Conservation (phyloP, 352 stramenopile genomes). For the Pythium sp. region DNA sequence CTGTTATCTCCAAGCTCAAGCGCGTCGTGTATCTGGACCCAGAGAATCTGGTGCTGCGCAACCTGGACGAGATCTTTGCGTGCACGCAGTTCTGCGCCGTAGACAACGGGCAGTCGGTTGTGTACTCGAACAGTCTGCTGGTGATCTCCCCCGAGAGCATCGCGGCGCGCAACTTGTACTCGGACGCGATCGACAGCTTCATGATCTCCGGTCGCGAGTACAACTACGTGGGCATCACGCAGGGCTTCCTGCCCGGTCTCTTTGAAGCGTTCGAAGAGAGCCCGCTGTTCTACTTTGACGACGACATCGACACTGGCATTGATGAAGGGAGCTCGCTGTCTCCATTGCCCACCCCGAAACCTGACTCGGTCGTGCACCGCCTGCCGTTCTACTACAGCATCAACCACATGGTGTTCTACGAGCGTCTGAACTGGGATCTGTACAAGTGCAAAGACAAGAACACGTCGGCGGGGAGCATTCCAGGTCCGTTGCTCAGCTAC, state of each 20-base stretch:
- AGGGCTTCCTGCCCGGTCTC: constrained; percentile 74
- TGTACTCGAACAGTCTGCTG: constrained; percentile 81
- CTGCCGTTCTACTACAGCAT: constrained; percentile 86
- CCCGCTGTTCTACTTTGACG: constrained; percentile 63
- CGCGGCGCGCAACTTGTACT: constrained; percentile 70
- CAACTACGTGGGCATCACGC: constrained; percentile 81
- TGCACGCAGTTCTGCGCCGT: constrained; percentile 78
- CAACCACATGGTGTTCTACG: constrained; percentile 89
- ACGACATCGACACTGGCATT: constrained; percentile 31
- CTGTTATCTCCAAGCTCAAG: constrained; percentile 55
- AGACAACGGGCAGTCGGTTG: constrained; percentile 77
- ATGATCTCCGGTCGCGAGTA: constrained; percentile 81
- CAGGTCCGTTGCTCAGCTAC: constrained; percentile 68
- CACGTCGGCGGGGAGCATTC: constrained; percentile 47
- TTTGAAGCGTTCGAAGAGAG: constrained; percentile 84
- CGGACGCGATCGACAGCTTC: constrained; percentile 78
- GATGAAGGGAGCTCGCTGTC: constrained; percentile 29
- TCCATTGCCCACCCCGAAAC: constrained; percentile 19
- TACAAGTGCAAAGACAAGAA: constrained; percentile 85
- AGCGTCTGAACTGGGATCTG: constrained; percentile 84
- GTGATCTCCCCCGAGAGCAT: constrained; percentile 73
- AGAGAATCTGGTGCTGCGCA: constrained; percentile 76
- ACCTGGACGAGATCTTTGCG: constrained; percentile 82
- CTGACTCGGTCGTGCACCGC: constrained; percentile 57
- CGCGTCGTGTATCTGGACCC: constrained; percentile 76